Percentiles rank a stretch among this genome's conserved stretches.
Evolutionary conservation across 2,329 filamentous ascomycete genomes (phyloP).

Genomic region (Neofusicoccum kwambonambiense): DNA sequence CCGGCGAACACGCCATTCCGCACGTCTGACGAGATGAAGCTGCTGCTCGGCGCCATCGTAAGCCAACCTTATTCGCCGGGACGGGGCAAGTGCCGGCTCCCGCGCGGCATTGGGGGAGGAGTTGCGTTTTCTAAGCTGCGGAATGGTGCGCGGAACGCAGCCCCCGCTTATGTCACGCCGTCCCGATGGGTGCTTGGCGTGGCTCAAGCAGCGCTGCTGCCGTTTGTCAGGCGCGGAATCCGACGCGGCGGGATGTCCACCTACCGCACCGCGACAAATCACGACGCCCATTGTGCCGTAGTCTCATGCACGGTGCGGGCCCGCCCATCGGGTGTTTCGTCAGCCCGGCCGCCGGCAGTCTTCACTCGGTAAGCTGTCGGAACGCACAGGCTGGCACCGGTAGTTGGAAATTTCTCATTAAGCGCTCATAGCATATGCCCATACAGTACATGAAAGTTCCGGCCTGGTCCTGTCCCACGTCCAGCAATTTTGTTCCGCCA

Average conservation of each 20-base stretch:
- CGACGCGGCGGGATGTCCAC: not conserved
- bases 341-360: too few relatives aligned
- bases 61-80: not conserved
- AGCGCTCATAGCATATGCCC: constrained; percentile 8
- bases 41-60: not conserved
- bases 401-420: not conserved
- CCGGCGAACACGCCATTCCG: constrained; percentile 4
- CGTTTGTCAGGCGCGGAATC: constrained; percentile 8
- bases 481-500: not conserved
- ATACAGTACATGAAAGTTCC: not conserved
- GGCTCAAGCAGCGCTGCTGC: too few relatives aligned
- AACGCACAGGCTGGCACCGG: not conserved
- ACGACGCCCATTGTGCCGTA: not conserved
- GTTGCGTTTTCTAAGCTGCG: constrained; percentile 6
- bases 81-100: not conserved
- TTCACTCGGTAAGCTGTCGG: not conserved
- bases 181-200: not conserved
- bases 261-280: not conserved
- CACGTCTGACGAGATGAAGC: not conserved
- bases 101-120: not conserved
- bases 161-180: not conserved
- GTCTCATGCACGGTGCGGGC: too few relatives aligned
- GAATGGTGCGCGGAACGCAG: not conserved
- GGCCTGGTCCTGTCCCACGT: not conserved
- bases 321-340: too few relatives aligned